phyloP scores from a whole-genome alignment of 306 rosid species.

The Nissolia schottii region DNA sequence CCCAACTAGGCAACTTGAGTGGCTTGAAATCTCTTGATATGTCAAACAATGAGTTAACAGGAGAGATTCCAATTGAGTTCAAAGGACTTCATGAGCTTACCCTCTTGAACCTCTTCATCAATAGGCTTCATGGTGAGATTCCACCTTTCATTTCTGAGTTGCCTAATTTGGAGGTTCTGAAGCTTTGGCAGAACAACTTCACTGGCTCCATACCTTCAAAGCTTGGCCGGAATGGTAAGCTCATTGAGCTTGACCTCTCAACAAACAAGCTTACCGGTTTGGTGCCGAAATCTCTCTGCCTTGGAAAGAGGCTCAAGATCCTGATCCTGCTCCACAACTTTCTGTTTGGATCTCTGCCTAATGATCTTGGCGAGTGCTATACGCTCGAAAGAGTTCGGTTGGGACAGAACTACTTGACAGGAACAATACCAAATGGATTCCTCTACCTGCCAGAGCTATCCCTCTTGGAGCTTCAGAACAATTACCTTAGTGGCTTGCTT shows the following conservation, averaged over 20 bases:
- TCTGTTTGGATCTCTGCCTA: conserved; percentile 78
- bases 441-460: conserved; percentile 66
- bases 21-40: conserved; percentile 63
- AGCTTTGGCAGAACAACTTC: conserved; percentile 85
- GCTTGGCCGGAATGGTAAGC: conserved; percentile 72
- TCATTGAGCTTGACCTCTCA: conserved; percentile 70
- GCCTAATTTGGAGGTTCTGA: conserved; percentile 61
- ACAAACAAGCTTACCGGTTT: conserved; percentile 83
- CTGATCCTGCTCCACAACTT: conserved; percentile 71
- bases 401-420: conserved; percentile 79
- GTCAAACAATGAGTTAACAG: conserved; percentile 71
- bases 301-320: conserved; percentile 57
- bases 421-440: conserved; percentile 67
- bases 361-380: conserved; percentile 64
- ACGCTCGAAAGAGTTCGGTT: conserved; percentile 63
- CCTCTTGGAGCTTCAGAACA: conserved; percentile 78
- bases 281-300: conserved; percentile 63
- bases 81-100: conserved; percentile 58
- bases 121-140: conserved; percentile 77
- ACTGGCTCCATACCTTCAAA: conserved; percentile 69
- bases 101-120: conserved; percentile 75
- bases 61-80: conserved; percentile 67
- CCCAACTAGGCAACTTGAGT: conserved; percentile 62
- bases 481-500: conserved; percentile 65
- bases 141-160: conserved; percentile 61